phyloP scores from a whole-genome alignment of 805 yeast genomes.

The Yarrowia sp. region DNA sequence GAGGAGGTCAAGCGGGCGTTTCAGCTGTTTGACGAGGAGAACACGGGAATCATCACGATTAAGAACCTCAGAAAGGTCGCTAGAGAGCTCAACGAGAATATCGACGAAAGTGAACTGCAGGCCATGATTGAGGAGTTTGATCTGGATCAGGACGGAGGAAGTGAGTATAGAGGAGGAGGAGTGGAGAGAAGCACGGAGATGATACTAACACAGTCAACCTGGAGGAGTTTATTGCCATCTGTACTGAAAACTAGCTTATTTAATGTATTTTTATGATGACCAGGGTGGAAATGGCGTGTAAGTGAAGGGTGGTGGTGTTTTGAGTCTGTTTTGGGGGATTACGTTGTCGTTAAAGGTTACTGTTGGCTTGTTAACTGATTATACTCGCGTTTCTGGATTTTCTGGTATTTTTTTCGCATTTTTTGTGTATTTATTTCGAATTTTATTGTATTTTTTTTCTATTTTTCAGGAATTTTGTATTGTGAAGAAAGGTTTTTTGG shows the following conservation, averaged over 20 bases:
- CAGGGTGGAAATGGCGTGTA: background rate
- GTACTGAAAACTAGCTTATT: slow-evolving; percentile 54
- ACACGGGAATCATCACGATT: slow-evolving; percentile 79
- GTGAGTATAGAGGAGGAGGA: slow-evolving; percentile 12
- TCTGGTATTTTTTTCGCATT: too few species aligned
- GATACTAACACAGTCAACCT: slow-evolving; percentile 53
- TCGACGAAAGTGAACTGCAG: slow-evolving; percentile 86
- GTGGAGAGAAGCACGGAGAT: background rate
- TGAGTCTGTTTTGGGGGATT: background rate
- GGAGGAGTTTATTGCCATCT: slow-evolving; percentile 84
- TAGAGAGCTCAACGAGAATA: slow-evolving; percentile 85
- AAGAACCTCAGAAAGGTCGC: slow-evolving; percentile 85
- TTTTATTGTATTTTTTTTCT: too few species aligned
- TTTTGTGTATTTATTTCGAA: too few species aligned
- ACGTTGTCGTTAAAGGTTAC: background rate
- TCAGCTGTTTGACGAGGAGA: slow-evolving; percentile 81
- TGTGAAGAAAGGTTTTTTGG: too few species aligned
- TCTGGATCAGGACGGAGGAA: slow-evolving; percentile 92
- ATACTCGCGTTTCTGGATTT: too few species aligned
- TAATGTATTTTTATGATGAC: slow-evolving; percentile 15
- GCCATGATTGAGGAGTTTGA: slow-evolving; percentile 99
- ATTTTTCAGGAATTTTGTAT: too few species aligned
- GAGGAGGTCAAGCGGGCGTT: slow-evolving; percentile 92
- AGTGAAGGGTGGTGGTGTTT: background rate
- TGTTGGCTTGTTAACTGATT: too few species aligned